A percentile compares a stretch with the other conserved stretches of the same genome.
phyloP scores from a whole-genome alignment of 192 early-diverging fungal genomes.

The Mortierella antarctica region DNA sequence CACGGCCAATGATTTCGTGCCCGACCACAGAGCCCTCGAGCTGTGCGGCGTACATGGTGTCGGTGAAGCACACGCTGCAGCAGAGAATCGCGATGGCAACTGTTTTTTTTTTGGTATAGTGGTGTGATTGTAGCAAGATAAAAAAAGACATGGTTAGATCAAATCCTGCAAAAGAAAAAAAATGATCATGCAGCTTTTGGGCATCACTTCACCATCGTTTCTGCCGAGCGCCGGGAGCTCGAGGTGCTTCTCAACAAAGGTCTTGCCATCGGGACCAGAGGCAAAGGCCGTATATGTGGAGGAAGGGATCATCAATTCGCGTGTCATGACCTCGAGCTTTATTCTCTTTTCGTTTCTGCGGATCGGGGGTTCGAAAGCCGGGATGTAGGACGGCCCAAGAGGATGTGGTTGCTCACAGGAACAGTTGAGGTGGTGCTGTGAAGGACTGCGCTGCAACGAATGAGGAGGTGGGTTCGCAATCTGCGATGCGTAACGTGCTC shows the following conservation, averaged over 20 bases:
- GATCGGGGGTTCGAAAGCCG: not conserved
- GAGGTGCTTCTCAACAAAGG: slow-evolving; percentile 22
- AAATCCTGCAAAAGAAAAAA: not conserved
- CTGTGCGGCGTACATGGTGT: slow-evolving; percentile 43
- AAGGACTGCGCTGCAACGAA: not conserved
- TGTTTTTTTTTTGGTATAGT: not conserved
- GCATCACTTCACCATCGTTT: slow-evolving; percentile 25
- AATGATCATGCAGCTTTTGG: not conserved
- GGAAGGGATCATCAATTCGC: not conserved
- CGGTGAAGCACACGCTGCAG: slow-evolving; percentile 47
- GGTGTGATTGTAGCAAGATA: not conserved
- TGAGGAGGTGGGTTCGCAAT: too few species aligned
- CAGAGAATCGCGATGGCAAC: slow-evolving; percentile 38
- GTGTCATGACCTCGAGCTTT: not conserved
- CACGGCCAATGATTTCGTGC: slow-evolving; percentile 76
- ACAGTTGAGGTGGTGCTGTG: not conserved
- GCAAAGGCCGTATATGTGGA: slow-evolving; percentile 28
- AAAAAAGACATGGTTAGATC: not conserved
- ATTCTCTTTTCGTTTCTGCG: too few species aligned
- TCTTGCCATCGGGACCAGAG: slow-evolving; percentile 12
- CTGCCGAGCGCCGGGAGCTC: slow-evolving; percentile 24
- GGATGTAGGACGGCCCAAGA: not conserved
- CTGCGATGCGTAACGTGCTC: too few species aligned
- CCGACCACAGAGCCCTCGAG: slow-evolving; percentile 63
- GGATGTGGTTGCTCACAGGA: not conserved